Conservation (phyloP, 495 filamentous ascomycete genomes). For the Amorphotheca resinae region DNA sequence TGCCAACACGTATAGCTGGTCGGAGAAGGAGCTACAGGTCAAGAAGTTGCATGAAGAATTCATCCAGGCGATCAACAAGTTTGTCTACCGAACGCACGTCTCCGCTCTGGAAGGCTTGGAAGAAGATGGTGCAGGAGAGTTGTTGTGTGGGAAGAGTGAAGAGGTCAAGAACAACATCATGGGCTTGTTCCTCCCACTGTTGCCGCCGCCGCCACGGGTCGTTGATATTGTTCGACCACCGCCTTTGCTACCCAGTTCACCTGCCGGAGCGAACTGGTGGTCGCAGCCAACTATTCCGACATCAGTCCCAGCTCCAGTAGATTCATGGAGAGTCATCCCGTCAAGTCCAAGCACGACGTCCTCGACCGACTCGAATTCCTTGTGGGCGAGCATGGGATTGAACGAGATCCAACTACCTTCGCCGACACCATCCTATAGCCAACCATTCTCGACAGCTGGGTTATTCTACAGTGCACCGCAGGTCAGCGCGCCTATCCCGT, state of each 20-base stretch:
- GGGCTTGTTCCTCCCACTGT: conserved; percentile 73
- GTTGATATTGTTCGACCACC: conserved; percentile 83
- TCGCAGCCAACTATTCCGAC: conserved; percentile 40
- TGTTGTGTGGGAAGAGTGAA: conserved; percentile 82
- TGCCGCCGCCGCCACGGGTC: conserved; percentile 85
- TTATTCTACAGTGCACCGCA: conserved; percentile 48
- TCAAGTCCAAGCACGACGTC: conserved; percentile 71
- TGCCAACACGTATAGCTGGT: conserved; percentile 87
- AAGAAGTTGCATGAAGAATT: conserved; percentile 98
- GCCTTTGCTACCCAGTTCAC: conserved; percentile 78
- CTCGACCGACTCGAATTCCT: conserved; percentile 54
- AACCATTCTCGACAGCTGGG: conserved; percentile 59
- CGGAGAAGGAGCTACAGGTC: conserved; percentile 88
- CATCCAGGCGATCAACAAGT: conserved; percentile 93
- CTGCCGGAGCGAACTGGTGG: conserved; percentile 72
- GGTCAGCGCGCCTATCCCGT: conserved; percentile 56
- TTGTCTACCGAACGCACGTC: conserved; percentile 84
- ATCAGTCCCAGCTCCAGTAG: conserved; percentile 54
- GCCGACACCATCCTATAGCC: conserved; percentile 65
- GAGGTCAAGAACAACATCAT: conserved; percentile 85
- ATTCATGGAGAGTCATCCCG: conserved; percentile 86
- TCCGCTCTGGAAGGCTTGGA: conserved; percentile 90
- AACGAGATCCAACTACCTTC: conserved; percentile 55
- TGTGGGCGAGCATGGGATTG: conserved; percentile 73
- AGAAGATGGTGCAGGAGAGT: conserved; percentile 91